Base-by-base conservation (phyloP, 2,329 filamentous ascomycete species). In the Verticillium klebahnii region DNA sequence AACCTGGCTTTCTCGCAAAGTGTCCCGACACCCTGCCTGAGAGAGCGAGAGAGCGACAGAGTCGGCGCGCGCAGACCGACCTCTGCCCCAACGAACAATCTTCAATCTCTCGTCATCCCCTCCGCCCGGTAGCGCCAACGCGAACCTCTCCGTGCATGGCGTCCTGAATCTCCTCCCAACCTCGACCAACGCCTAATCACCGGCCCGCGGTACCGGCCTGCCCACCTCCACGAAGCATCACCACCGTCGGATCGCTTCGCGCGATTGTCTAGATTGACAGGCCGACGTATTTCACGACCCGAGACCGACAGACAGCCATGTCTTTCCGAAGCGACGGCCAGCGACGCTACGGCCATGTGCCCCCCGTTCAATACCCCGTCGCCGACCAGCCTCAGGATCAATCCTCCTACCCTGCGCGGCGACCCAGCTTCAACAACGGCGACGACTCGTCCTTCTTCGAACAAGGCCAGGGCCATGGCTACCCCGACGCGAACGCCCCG, bases 391-490 rank as follows among this genome's bases (percentile, higher is more conserved):
- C 71, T 52, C 73, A 74, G 64, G 74, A 77, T 54, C 74, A 77
- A 63, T 70, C 74, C 57, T 62, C 70, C 40, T 77, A 79, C 66
- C 74, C 78, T 6, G 72, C 71, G 54, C 82, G 90, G 67, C 83
- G 86, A 66, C 83, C 85, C 57, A 94, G 89, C 78, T 93, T 91
- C 78, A 88, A 92, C 73, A 86, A 83, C 67, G 90, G 89, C 66
- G 91, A 95, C 73, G 90, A 94, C 72, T 79, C 81, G 57, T 76
- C 78, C 57, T 85, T 64, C 58, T 64, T 69, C 68, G 61, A 63
- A 66, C 64, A 63, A 57, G 59, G 39, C 31, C 64, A 65, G 34
- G 45, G 57, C 58, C 63, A 59, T 7, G 64, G 64, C 62, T 69
- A 69, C 65, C 67, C 71, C 62, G 69, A 69, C 14, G 17, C 60